These are phyloP conservation scores for Citrus inodora DNA, from an alignment of 345 rosid genomes.

Conservation along the genomic window DNA sequence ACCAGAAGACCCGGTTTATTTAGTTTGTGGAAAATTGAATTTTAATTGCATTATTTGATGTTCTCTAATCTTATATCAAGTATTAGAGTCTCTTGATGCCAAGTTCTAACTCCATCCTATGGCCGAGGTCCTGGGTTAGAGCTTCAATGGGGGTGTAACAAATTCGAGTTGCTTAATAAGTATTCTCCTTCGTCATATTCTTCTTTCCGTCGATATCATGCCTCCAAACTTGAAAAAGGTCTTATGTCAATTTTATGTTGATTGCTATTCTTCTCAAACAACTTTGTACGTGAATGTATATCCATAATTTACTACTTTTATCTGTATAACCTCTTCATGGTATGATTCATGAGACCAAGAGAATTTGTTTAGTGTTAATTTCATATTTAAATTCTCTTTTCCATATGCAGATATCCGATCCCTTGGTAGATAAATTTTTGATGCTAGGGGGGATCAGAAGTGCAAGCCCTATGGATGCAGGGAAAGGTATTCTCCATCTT, in stretches of 20 bases:
- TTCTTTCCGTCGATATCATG: not conserved
- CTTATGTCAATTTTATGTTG: not conserved
- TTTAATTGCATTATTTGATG: not conserved
- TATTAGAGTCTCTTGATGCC: no score
- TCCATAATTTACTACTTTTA: not conserved
- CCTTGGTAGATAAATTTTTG: slow-evolving; percentile 49
- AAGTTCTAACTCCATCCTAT: no score
- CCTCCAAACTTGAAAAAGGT: not conserved
- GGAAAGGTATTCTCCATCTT: slow-evolving; percentile 46
- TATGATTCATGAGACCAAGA: not conserved
- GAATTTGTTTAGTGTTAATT: not conserved
- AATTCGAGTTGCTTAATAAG: not conserved
- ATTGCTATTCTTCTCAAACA: not conserved
- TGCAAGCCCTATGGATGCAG: slow-evolving; percentile 50
- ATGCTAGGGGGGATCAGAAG: slow-evolving; percentile 56
- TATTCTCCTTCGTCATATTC: not conserved
- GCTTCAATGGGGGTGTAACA: no score
- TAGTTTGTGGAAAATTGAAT: not conserved
- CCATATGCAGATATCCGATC: slow-evolving; percentile 38
- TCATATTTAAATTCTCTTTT: not conserved
- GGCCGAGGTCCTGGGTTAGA: no score
- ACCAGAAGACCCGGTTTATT: not conserved
- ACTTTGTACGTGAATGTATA: not conserved
- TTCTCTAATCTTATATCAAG: not conserved
- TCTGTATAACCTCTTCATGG: not conserved